Evolutionary conservation across 306 rosid species (phyloP).

Genomic region (Trifolium fragiferum): DNA sequence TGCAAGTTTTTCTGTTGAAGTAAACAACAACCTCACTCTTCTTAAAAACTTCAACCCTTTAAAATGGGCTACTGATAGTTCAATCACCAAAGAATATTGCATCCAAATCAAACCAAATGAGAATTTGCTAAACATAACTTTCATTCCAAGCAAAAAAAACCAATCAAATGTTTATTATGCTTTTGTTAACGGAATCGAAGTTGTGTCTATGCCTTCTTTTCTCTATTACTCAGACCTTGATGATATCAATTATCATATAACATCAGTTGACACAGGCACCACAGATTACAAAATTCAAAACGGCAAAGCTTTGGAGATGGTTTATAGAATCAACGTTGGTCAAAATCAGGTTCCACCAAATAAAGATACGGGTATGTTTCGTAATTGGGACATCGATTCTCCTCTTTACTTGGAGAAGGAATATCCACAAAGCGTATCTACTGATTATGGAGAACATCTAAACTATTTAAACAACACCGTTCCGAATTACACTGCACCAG

Average conservation of each 20-base stretch:
- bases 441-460: fast-evolving
- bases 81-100: constrained; percentile 41
- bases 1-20: too few relatives aligned
- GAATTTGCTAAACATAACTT: constrained; percentile 46
- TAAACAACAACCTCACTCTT: too few relatives aligned
- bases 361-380: background rate
- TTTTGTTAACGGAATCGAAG: constrained; percentile 67
- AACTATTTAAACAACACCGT: background rate
- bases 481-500: constrained; percentile 28
- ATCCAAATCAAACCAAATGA: constrained; percentile 26
- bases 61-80: fast-evolving
- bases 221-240: constrained; percentile 43
- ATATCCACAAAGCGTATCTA: fast-evolving
- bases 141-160: constrained; percentile 38
- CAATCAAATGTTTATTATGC: constrained; percentile 16
- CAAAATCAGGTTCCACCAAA: background rate
- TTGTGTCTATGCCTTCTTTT: constrained; percentile 62
- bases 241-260: background rate
- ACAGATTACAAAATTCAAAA: background rate
- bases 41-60: constrained; percentile 48
- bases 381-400: background rate
- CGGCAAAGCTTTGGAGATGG: background rate
- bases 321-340: constrained; percentile 30
- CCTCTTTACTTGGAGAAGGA: background rate
- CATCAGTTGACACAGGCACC: background rate